A percentile compares a stretch with the other conserved stretches of the same genome.
Conservation (phyloP, 352 stramenopile genomes). For the Peronospora farinosa region DNA sequence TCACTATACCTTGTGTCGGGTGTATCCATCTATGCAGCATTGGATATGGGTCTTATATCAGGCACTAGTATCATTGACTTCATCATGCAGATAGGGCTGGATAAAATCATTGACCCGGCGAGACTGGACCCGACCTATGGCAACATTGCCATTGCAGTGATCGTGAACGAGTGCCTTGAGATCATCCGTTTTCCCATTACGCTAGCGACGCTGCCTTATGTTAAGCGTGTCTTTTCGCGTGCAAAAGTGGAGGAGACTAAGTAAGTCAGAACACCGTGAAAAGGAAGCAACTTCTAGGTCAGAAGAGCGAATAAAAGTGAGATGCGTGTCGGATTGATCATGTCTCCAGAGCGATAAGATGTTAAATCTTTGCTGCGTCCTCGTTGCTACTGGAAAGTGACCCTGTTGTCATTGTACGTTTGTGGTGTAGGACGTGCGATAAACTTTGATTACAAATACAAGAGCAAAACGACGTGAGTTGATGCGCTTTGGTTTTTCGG, state of each 20-base stretch:
- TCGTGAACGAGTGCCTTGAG: conserved; percentile 85
- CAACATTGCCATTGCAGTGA: conserved; percentile 79
- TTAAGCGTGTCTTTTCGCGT: conserved; percentile 65
- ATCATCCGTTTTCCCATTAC: conserved; percentile 82
- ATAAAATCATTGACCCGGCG: conserved; percentile 67
- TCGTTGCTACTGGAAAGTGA: conserved; percentile 85
- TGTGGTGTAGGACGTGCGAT: conserved; percentile 59
- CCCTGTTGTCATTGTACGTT: conserved; percentile 84
- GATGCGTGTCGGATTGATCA: conserved; percentile 6
- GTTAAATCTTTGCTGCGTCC: conserved; percentile 1
- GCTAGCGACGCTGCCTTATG: conserved; percentile 69
- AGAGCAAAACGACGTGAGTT: conserved; percentile 8
- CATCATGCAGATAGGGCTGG: conserved; percentile 72
- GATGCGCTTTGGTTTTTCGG: conserved; percentile 27
- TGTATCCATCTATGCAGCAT: conserved; percentile 69
- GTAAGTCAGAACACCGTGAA: conserved; percentile 12
- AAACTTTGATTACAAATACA: conserved; percentile 38
- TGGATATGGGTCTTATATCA: conserved; percentile 62
- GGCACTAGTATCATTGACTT: conserved; percentile 79
- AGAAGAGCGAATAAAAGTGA: conserved; percentile 13
- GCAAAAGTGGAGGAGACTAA: conserved; percentile 33
- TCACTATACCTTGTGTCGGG: conserved; percentile 66
- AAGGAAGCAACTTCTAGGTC: conserved; percentile 3
- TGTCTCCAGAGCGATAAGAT: not conserved
- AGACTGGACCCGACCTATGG: conserved; percentile 79